phyloP scores from a whole-genome alignment of 2,329 filamentous ascomycete species.

The Penicillium crustosum region DNA sequence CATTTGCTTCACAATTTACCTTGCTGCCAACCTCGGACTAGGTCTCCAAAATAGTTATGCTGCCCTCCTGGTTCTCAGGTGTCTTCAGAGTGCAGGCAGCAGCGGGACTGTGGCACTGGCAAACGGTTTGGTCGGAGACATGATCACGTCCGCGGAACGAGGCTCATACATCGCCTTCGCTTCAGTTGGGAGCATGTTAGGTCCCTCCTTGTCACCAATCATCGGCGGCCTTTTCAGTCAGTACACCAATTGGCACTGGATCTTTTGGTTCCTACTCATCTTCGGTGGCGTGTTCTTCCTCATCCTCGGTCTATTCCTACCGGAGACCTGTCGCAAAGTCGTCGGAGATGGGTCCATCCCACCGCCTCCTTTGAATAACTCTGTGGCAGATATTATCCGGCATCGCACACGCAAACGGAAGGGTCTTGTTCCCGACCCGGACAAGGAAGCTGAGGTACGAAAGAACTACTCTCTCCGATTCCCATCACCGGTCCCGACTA shows the following conservation, averaged over 20 bases:
- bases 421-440: constrained; percentile 5
- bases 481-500: constrained; percentile 41
- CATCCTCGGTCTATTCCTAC: constrained; percentile 57
- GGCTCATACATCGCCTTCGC: constrained; percentile 49
- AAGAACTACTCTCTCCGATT: constrained; percentile 27
- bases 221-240: constrained; percentile 66
- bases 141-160: constrained; percentile 60
- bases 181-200: constrained; percentile 52
- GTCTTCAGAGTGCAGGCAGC: constrained; percentile 23
- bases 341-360: constrained; percentile 39
- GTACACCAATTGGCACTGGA: constrained; percentile 61
- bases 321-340: constrained; percentile 48
- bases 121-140: constrained; percentile 60
- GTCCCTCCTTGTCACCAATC: constrained; percentile 55
- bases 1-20: constrained; percentile 51
- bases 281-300: constrained; percentile 51
- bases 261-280: constrained; percentile 69
- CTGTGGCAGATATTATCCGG: constrained; percentile 23
- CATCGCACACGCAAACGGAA: constrained; percentile 22
- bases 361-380: constrained; percentile 27
- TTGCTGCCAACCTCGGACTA: constrained; percentile 60
- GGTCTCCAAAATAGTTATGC: constrained; percentile 59
- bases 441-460: constrained; percentile 9
- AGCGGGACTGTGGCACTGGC: constrained; percentile 62
- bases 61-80: constrained; percentile 18